These are phyloP conservation scores for Xylaria castorea DNA, from an alignment of 495 filamentous ascomycete genomes.

Conservation along the genomic window DNA sequence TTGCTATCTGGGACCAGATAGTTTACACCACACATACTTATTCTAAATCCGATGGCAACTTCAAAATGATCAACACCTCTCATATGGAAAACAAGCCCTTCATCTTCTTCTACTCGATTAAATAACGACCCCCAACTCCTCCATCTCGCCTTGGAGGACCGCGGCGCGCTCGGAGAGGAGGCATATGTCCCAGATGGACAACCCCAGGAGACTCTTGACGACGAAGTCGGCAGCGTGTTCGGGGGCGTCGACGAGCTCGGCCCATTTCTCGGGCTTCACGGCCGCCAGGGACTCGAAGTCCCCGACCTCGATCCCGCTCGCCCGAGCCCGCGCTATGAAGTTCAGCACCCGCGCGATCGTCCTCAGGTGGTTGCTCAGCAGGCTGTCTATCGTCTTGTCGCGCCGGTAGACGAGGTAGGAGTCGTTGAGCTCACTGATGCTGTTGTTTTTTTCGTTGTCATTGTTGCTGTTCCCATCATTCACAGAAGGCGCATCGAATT, in stretches of 20 bases:
- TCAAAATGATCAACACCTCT: no score
- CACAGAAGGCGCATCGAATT: background rate
- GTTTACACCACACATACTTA: no score
- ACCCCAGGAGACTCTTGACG: background rate
- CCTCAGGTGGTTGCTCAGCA: background rate
- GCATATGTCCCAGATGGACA: background rate
- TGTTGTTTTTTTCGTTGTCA: no score
- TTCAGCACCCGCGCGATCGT: slow-evolving; percentile 3
- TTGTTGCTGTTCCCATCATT: background rate
- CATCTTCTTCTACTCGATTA: background rate
- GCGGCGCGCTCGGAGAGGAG: background rate
- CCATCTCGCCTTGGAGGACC: background rate
- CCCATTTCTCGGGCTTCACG: slow-evolving; percentile 6
- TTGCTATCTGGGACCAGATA: no score
- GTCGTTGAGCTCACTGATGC: background rate
- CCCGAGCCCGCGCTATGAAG: slow-evolving; percentile 10
- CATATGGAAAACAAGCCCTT: background rate
- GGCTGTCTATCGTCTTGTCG: background rate
- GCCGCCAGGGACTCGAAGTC: slow-evolving; percentile 16
- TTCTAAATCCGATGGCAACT: background rate
- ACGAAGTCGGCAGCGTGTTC: background rate
- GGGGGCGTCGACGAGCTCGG: background rate
- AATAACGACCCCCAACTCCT: background rate
- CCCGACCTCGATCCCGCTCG: slow-evolving; percentile 10
- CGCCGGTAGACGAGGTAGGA: background rate